phyloP scores from a whole-genome alignment of 805 yeast species.

The Ogataea siamensis region DNA sequence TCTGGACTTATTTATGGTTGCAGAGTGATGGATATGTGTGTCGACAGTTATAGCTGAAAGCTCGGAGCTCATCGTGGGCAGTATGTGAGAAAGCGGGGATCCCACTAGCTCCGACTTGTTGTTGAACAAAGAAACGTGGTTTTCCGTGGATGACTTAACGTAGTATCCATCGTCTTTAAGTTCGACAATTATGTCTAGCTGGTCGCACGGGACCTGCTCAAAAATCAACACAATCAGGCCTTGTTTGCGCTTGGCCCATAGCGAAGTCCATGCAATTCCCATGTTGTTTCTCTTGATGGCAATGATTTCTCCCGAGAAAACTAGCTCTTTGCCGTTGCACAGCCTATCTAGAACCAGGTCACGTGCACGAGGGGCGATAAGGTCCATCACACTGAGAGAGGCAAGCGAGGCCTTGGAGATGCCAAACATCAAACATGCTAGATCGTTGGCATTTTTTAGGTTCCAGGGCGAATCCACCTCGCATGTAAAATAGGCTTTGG shows the following conservation, averaged over 20 bases:
- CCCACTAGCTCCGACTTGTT: slow-evolving; percentile 6
- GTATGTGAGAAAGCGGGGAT: slow-evolving; percentile 6
- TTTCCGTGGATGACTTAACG: slow-evolving; percentile 26
- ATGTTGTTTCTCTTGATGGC: slow-evolving; percentile 72
- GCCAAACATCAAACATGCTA: slow-evolving; percentile 86
- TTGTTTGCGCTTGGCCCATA: slow-evolving; percentile 84
- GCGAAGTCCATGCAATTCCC: slow-evolving; percentile 74
- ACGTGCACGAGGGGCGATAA: slow-evolving; percentile 74
- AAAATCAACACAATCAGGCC: slow-evolving; percentile 76
- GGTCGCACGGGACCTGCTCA: slow-evolving; percentile 76
- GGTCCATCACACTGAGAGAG: slow-evolving; percentile 65
- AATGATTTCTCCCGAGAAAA: slow-evolving; percentile 80
- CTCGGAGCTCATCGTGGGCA: slow-evolving; percentile 26
- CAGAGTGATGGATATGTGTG: slow-evolving; percentile 27
- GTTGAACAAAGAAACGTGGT: slow-evolving; percentile 23
- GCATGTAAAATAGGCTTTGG: slow-evolving; percentile 86
- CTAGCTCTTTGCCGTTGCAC: slow-evolving; percentile 43
- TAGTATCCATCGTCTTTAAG: slow-evolving; percentile 32
- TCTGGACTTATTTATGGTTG: slow-evolving; percentile 52
- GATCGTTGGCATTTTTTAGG: slow-evolving; percentile 81
- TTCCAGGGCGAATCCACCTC: slow-evolving; percentile 72
- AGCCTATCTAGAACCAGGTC: slow-evolving; percentile 63
- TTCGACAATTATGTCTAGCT: slow-evolving; percentile 55
- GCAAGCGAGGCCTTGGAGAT: slow-evolving; percentile 62
- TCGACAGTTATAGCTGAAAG: slow-evolving; percentile 27